Base-by-base conservation (phyloP, 2,329 filamentous ascomycete genomes). In the Ophiostoma triangulosporum region DNA sequence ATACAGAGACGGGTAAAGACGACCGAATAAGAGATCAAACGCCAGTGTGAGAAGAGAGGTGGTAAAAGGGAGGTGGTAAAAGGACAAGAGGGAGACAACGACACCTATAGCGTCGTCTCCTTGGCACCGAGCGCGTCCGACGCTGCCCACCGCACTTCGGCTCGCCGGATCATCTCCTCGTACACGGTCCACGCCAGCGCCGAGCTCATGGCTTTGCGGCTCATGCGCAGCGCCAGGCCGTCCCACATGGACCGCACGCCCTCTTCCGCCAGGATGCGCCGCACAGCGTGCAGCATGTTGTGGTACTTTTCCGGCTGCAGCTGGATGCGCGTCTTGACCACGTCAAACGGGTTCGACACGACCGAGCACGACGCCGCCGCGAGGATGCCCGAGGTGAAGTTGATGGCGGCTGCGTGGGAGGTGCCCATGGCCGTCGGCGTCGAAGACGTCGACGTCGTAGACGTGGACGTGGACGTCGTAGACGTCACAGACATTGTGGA, bases 141-240 rank as follows among this genome's bases (percentile, higher is more conserved):
- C 3, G 26, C 22, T 22, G 56, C 48, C 64, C 65, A 66, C 6
- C 65, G 65, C 26, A 60, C 61, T 59, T 74, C 71, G 20, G 84
- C 85, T 61, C 86, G 76, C 56, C 90, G 73, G 58, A 97, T 84
- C 61, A 96, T 68, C 67, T 96, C 91, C 70, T 98, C 93, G 64
- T 98, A 98, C 38, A 96, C 75, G 9, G 91, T 97, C 93, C 93
- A 98, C 7, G 91, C 91, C 60, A 97, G 74, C n/a, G 93, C 93
- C 51, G 86, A 91, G 67, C 90, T 96, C 45, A 96, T 69, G 5
- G 89, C 91, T 68, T 98, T 98, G 60, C 93, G 77, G 46, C 83
- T 86, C 75, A 97, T 95, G 54, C 93, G 78, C 60, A 98, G 71
- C 1, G 80, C 87, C 54, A 98, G 68, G 1, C 93, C 93, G 65